Conservation (phyloP, 2,329 filamentous ascomycete genomes). For the Fusarium euwallaceae region DNA sequence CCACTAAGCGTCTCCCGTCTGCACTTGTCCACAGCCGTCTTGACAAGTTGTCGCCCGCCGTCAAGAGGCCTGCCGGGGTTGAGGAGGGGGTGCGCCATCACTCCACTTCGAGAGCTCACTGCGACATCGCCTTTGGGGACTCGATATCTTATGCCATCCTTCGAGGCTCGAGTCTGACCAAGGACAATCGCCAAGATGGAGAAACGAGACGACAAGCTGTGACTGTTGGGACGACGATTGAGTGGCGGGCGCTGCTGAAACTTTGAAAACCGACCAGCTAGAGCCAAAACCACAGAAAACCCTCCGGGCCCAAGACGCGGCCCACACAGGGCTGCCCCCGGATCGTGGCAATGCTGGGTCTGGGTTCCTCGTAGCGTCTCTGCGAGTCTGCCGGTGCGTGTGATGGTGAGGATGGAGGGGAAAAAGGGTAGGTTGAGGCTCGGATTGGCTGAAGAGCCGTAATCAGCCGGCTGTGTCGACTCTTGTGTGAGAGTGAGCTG, state of each 20-base stretch:
- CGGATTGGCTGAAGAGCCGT: slow-evolving; percentile 37
- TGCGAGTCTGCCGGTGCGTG: slow-evolving; percentile 27
- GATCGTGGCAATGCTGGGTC: slow-evolving; percentile 23
- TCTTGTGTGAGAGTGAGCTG: slow-evolving; percentile 34
- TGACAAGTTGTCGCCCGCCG: slow-evolving; percentile 42
- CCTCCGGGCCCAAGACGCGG: slow-evolving; percentile 21
- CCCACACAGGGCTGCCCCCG: slow-evolving; percentile 32
- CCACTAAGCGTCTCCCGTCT: slow-evolving; percentile 24
- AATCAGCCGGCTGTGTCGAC: slow-evolving; percentile 36
- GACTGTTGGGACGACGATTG: slow-evolving; percentile 23
- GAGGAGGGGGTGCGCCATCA: slow-evolving; percentile 44
- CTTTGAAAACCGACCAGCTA: slow-evolving; percentile 25
- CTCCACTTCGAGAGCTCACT: slow-evolving; percentile 42
- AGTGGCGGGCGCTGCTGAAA: slow-evolving; percentile 38
- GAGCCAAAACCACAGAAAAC: slow-evolving; percentile 23
- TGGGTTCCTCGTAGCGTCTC: slow-evolving; percentile 30
- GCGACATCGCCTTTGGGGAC: slow-evolving; percentile 35
- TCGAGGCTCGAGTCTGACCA: slow-evolving; percentile 1
- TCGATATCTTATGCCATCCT: slow-evolving; percentile 29
- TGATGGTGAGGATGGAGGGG: slow-evolving; percentile 33
- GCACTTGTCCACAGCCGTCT: slow-evolving; percentile 39
- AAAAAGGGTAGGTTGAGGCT: slow-evolving; percentile 15
- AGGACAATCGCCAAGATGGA: not conserved
- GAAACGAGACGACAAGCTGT: not conserved
- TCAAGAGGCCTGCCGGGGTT: slow-evolving; percentile 32